These are phyloP conservation scores for Fusarium aywerte DNA, from an alignment of 2,329 filamentous ascomycete genomes.

Conservation along the genomic window DNA sequence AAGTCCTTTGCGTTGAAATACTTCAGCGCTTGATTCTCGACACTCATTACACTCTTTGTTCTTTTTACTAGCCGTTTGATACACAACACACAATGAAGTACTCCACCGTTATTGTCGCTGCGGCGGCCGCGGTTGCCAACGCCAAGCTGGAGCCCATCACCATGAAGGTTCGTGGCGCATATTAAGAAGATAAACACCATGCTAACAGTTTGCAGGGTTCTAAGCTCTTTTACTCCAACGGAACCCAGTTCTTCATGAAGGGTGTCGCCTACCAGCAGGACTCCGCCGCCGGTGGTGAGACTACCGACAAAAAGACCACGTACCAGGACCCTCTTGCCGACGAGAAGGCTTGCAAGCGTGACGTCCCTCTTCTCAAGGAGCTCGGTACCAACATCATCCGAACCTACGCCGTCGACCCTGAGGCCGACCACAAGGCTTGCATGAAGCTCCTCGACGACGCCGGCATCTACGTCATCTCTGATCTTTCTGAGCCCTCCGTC, in stretches of 20 bases:
- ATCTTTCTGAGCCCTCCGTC: conserved; percentile 81
- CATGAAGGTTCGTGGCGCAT: conserved; percentile 69
- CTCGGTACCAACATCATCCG: conserved; percentile 93
- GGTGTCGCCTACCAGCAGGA: conserved; percentile 97
- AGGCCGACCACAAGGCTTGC: conserved; percentile 79
- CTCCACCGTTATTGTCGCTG: conserved; percentile 54
- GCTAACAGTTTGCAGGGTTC: conserved; percentile 63
- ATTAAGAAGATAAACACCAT: neutral
- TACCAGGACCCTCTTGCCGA: conserved; percentile 89
- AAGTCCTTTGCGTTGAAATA: conserved; percentile 20
- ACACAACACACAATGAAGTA: conserved; percentile 49
- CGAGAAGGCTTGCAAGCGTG: conserved; percentile 76
- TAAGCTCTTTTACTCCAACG: conserved; percentile 90
- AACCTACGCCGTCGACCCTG: conserved; percentile 91
- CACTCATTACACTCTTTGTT: conserved; percentile 32
- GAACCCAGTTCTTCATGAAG: conserved; percentile 79
- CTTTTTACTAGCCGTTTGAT: conserved; percentile 34
- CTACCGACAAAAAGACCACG: conserved; percentile 57
- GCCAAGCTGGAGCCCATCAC: conserved; percentile 67
- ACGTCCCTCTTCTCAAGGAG: conserved; percentile 82
- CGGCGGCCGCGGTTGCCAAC: conserved; percentile 54
- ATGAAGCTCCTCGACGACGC: conserved; percentile 84
- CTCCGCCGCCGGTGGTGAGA: conserved; percentile 64
- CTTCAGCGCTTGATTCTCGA: conserved; percentile 32
- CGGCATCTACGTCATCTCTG: conserved; percentile 95